Evolutionary conservation across 1,139 yeast genomes (phyloP), one percentile per base, ranked within the genome.

Genomic region (Yamadazyma dendronema): DNA sequence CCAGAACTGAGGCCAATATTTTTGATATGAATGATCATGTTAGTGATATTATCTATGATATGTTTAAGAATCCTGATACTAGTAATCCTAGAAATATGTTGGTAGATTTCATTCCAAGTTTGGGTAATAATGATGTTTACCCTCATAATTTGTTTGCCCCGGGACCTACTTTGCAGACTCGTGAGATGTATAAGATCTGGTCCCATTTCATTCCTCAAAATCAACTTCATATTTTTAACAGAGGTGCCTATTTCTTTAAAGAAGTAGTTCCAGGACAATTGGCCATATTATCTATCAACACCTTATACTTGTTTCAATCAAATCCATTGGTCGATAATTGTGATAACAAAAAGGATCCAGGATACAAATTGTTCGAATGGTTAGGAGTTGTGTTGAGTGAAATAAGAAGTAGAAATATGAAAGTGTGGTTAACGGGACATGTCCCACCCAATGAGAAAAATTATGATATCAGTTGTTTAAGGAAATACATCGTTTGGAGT

Each of bases 51-150:
- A 69, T 86, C 64, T 62, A 65, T 34, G 67, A 71, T 8, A 52
- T 72, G 1, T 84, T 82, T 59, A 58, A 52, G 37, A 69, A 68
- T 33, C 63, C 67, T 5, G 59, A 62, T 27, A 65, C 67, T 32
- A 49, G 56, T 3, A 67, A 74, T 39, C 77, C 77, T 28, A 57
- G 74, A 43, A 73, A 70, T 30, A 65, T 80, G 41, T 49, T 67
- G 36, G 65, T 74, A n/a, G 73, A 69, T 39, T 54, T 77, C 39
- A 62, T 86, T 14, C 95, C 95, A 16, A 74, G 84, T 39, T 60
- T 86, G 36, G 96, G 96, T 4, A 87, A 87, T 56, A 87, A 87
- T 55, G 96, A 87, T 55, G 95, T 87, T 2, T 87, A 79, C 55
- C 96, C 96, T 1, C 96, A 87, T 60, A 87, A 87, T 53, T 64